Evolutionary conservation across 305 asterid genomes (phyloP), one percentile per base, ranked within the genome.

Genomic region (Stenogyne calaminthoides): DNA sequence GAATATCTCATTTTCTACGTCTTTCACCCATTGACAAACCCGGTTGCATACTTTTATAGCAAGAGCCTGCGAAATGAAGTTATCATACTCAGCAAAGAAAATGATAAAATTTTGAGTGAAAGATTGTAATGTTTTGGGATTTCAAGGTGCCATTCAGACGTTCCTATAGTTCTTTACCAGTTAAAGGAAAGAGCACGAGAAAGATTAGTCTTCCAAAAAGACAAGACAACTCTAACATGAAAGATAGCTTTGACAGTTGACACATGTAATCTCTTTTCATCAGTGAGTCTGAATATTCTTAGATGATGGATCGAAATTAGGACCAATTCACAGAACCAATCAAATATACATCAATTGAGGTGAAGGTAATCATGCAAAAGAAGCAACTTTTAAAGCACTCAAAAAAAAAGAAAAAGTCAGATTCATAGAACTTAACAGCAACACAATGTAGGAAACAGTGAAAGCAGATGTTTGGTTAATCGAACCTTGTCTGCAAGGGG

Each of bases 401-500:
- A 39, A 40, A 63, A n/a, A n/a, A 63, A 39, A 34, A 22, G 3
- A 44, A 14, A 40, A 14, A 47, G 62, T 29, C 60, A 15, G 66
- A 22, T 9, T 9, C 18, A 63, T 39, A 47, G 14, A 67, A 72
- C 37, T 25, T 63, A 51, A 32, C 36, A 3, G 44, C 15, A 20
- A 18, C 12, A 25, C 37, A 54, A 25, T 34, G 56, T 60, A 32
- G 16, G 71, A 42, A 36, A 22, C 8, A 59, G 18, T 54, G 60
- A 62, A 57, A 58, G 65, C 36, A 74, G 44, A 63, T 16, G 52
- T 58, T 60, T 51, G 76, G 25, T 72, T 49, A 69, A 65, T 59
- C 86, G 19, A 71, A 93, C 98, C 99, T 93, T 95, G 88, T 95
- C 99, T 37, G 98, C 99, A 15, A 95, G 92, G 76, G 99, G 99